Percentiles rank a stretch among this genome's conserved stretches.
Evolutionary conservation across 495 filamentous ascomycete genomes (phyloP).

Genomic region (Podospora sp.): DNA sequence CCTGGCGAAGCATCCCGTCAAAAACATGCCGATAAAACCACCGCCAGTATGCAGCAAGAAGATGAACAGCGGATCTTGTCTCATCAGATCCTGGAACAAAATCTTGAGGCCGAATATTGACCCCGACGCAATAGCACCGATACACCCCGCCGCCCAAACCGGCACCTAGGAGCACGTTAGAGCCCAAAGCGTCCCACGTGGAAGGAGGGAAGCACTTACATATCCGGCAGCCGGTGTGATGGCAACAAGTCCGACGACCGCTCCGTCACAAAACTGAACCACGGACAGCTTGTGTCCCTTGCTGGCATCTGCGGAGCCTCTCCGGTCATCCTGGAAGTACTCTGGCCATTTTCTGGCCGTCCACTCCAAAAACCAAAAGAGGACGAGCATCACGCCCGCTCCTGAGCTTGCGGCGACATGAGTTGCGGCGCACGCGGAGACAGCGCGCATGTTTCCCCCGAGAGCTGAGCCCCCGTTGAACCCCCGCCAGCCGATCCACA

Average conservation of each 20-base stretch:
- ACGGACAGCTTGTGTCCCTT: not conserved
- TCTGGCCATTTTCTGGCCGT: not conserved
- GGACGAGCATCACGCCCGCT: slow-evolving; percentile 1
- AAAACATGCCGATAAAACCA: slow-evolving; percentile 6
- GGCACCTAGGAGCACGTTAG: not conserved
- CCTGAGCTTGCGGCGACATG: slow-evolving; percentile 8
- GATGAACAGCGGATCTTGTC: slow-evolving; percentile 4
- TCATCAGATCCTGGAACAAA: slow-evolving; percentile 6
- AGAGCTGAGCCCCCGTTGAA: slow-evolving; percentile 11
- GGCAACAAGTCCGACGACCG: slow-evolving; percentile 5
- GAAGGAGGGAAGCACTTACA: not conserved
- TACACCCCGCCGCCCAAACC: not conserved
- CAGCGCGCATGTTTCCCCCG: slow-evolving; percentile 9
- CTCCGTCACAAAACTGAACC: slow-evolving; percentile 6
- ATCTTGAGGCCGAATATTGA: not conserved
- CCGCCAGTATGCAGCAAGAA: slow-evolving; percentile 4
- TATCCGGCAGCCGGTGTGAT: slow-evolving; percentile 8
- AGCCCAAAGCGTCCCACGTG: too few species aligned
- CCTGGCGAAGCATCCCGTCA: slow-evolving; percentile 6
- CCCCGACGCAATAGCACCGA: not conserved
- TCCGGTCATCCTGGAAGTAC: not conserved
- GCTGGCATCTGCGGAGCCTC: not conserved
- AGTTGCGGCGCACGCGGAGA: slow-evolving; percentile 6
- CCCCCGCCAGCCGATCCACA: slow-evolving; percentile 8
- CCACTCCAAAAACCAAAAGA: slow-evolving; percentile 1